Base-by-base conservation (phyloP, 2,329 filamentous ascomycete species). In the Phaeoacremonium minimum region DNA sequence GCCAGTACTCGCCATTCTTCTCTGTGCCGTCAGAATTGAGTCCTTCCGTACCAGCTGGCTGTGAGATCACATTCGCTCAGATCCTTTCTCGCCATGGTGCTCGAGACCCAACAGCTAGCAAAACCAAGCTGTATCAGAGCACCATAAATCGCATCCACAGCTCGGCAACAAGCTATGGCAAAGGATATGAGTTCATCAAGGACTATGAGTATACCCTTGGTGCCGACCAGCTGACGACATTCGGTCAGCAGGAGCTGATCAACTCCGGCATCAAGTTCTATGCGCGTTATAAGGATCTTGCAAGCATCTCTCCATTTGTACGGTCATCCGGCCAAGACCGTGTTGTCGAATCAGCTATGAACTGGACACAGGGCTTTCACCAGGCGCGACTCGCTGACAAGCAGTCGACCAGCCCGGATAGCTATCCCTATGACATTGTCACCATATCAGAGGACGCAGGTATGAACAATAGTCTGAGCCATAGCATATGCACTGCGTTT, bases 1-100 rank as follows among this genome's bases (percentile, higher is more conserved):
- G 89, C 38, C 88, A 91, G 57, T 95, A 95, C 58, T 85, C 87
- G 14, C 87, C 89, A 3, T 94, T 80, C 63, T 95, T 86, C 61
- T 74, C 82, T 1, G 82, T 90, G 0, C 73, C 80, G 6, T 88
- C 84, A 2, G 67, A 76, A 4, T 76, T 87, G 34, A 66, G 77
- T 13, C 49, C 70, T 6, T 66, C 67, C 7, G 64, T 84, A 1
- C 89, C 88, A 0, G 47, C 66, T 1, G 69, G 67, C n/a, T 96
- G 90, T 61, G 65, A 75, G 11, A 64, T 91, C 48, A 91, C 82
- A 4, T 91, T 95, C 59, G 90, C 75, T 2, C 85, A 90, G 51
- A 67, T 90, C 16, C 73, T 96, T 32, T 89, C 87, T 15, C 80
- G 90, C 3, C 90, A 96, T 56, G 90, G 89, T 32, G 86, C 87